Evolutionary conservation across 768 basidiomycete species (phyloP), one percentile per base, ranked within the genome.

Genomic region (Boletales sp.): DNA sequence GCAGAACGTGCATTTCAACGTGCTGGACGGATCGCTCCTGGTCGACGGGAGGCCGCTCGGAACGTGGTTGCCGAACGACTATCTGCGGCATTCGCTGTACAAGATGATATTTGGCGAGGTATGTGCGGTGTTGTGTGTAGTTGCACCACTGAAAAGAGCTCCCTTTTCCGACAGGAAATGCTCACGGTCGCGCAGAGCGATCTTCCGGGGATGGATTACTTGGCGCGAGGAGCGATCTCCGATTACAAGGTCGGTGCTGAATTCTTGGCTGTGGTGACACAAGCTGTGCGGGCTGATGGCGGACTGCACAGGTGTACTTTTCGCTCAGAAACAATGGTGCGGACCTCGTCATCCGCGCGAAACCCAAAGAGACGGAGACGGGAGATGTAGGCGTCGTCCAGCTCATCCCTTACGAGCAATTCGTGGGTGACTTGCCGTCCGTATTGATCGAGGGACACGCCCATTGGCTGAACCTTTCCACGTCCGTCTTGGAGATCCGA

Each of bases 1-100:
- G 17, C 70, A 71, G 40, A 42, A 14, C n/a, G 62, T 79, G 7
- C 65, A 71, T 42, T 60, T 75, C 18, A 71, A 81, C 47, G 31
- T 79, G 2, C 51, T 78, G 3, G 39, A 59, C 7, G 67, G 65
- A 2, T 44, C 52, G 1, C 56, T 68, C 18, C 36, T 63, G 14
- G 53, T 63, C 3, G 46, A 69, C 4, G 67, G 59, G 2, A 59
- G 53, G n/a, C 51, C 59, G 0, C n/a, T 69, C 5, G 55, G 55
- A 0, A 52, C 18, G n/a, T 21, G 52, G 21, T 47, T 64, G 13
- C 62, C 60, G 0, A 21, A 32, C 12, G 37, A 11, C 7, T 53
- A 61, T 27, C 45, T 44, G 18, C 40, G 18, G 1, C 44, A 58
- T 40, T 41, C 60, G 14, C 13, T 48, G 12, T 68, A 61, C 30